Percentiles rank a stretch among this genome's conserved stretches.
Conservation (phyloP, 345 rosid species). For the Rhodomyrtus tomentosa region DNA sequence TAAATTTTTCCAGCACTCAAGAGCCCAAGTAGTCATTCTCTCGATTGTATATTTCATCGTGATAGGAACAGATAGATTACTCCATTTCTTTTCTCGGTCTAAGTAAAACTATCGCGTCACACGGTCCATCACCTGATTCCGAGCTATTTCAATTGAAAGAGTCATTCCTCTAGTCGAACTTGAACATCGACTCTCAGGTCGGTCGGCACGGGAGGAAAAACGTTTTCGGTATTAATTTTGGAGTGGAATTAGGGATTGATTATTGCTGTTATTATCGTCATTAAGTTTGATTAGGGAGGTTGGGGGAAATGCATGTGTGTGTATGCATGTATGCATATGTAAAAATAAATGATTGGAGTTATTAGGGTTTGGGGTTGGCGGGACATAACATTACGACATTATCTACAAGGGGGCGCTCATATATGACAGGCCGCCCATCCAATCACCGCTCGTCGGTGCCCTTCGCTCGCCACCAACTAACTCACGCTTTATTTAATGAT, state of each 20-base stretch:
- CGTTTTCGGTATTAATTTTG: rapidly evolving
- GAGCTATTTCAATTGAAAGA: background rate
- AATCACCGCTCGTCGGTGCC: conserved; percentile 47
- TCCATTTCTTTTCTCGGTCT: background rate
- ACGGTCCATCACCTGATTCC: background rate
- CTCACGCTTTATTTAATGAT: conserved; percentile 1
- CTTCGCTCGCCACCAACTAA: conserved; percentile 12
- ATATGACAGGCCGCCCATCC: conserved; percentile 37
- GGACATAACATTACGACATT: conserved; percentile 6
- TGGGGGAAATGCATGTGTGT: background rate
- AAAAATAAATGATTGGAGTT: background rate
- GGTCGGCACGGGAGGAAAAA: rapidly evolving
- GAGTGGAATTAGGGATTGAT: background rate
- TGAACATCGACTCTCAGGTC: rapidly evolving
- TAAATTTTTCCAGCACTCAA: background rate
- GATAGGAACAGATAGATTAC: background rate
- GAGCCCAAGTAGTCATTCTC: background rate
- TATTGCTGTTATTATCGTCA: rapidly evolving
- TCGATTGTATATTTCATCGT: rapidly evolving
- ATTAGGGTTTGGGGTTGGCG: conserved; percentile 8
- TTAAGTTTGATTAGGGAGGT: background rate
- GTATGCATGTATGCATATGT: too few species aligned
- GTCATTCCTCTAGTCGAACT: background rate
- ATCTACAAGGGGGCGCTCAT: conserved; percentile 4
- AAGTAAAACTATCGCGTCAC: background rate